Evolutionary conservation across 108 stramenopile species (phyloP).

Genomic region (Cyclotella distinguenda): DNA sequence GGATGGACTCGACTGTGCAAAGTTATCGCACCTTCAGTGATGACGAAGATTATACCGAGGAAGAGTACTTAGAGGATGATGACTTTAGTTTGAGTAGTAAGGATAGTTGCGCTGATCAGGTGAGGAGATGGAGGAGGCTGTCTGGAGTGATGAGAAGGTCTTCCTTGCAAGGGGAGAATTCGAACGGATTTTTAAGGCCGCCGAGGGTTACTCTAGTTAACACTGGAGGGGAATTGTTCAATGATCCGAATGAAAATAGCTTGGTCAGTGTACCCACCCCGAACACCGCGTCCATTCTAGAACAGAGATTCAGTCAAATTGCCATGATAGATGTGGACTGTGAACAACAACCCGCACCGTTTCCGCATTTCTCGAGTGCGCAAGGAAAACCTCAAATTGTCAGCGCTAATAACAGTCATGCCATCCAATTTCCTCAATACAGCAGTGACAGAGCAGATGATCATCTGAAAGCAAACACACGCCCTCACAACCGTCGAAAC

Average conservation of each 20-base stretch:
- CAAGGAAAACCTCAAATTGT: too few species aligned
- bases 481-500: conserved; percentile 11
- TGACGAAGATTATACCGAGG: conserved; percentile 29
- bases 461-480: not conserved
- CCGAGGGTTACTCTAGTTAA: too few species aligned
- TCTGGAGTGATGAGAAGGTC: conserved; percentile 1
- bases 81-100: conserved; percentile 30
- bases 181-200: too few species aligned
- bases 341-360: too few species aligned
- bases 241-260: too few species aligned
- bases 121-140: conserved; percentile 2
- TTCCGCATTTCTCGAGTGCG: too few species aligned
- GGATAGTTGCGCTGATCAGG: conserved; percentile 18
- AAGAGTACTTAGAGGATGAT: conserved; percentile 17
- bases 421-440: conserved; percentile 1
- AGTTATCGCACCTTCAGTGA: conserved; percentile 31
- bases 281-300: conserved; percentile 1
- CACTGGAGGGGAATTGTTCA: too few species aligned
- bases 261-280: too few species aligned
- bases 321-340: too few species aligned
- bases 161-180: not conserved
- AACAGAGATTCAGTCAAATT: conserved; percentile 13
- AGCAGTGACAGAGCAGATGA: not conserved
- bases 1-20: conserved; percentile 6
- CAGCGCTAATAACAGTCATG: conserved; percentile 4